Percentiles rank a stretch among this genome's conserved stretches.
Evolutionary conservation across 768 basidiomycete species (phyloP).

Genomic region (Mycena rosella): DNA sequence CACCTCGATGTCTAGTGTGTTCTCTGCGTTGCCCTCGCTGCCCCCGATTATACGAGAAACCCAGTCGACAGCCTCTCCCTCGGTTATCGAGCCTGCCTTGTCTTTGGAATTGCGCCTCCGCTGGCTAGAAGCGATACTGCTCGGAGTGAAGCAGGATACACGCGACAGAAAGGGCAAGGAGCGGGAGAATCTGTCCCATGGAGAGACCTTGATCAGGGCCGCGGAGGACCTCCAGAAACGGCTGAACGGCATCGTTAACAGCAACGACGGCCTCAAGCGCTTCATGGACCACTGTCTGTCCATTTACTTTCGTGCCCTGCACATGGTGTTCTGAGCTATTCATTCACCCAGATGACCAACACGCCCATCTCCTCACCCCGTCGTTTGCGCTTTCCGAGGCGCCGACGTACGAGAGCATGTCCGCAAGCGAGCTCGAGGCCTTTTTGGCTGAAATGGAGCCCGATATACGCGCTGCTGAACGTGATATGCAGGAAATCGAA

Average conservation of each 20-base stretch:
- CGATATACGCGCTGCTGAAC: constrained; percentile 85
- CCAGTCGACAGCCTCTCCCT: constrained; percentile 25
- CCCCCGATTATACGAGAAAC: constrained; percentile 39
- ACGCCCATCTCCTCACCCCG: constrained; percentile 80
- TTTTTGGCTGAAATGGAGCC: constrained; percentile 84
- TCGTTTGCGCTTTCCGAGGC: constrained; percentile 75
- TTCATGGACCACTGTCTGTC: constrained; percentile 82
- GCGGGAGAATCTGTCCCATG: constrained; percentile 59
- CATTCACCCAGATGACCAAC: constrained; percentile 71
- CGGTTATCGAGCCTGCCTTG: constrained; percentile 70
- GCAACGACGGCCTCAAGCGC: constrained; percentile 77
- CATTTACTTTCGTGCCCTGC: constrained; percentile 7
- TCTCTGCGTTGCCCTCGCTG: constrained; percentile 44
- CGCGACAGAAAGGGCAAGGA: constrained; percentile 52
- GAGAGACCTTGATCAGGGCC: constrained; percentile 69
- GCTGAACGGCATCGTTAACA: constrained; percentile 69
- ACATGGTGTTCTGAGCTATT: constrained; percentile 11
- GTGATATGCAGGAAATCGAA: constrained; percentile 85
- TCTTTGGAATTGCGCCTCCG: constrained; percentile 82
- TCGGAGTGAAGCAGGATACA: constrained; percentile 69
- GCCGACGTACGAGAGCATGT: constrained; percentile 73
- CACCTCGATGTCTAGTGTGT: constrained; percentile 51
- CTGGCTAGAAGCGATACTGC: constrained; percentile 84
- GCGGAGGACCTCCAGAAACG: constrained; percentile 72
- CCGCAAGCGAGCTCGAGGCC: constrained; percentile 75